Base-by-base conservation (phyloP, 208 protist genomes). In the Crithidia expoeki region DNA sequence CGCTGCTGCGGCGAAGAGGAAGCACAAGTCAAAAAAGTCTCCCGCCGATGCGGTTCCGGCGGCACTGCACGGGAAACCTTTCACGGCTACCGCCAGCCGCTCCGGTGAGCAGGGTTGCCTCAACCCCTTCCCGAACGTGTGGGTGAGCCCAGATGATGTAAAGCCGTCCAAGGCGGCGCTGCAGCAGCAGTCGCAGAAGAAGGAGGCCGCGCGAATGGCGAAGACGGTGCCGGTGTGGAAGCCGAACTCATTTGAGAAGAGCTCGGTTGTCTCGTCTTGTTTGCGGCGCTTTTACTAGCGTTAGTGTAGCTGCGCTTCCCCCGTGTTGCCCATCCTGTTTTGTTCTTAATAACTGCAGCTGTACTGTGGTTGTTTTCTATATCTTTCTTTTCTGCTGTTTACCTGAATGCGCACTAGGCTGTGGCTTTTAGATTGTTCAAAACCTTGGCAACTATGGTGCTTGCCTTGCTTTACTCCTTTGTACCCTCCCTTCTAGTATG, bases 261-360 rank as follows among this genome's bases (percentile, higher is more conserved):
- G 76, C 30, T 87, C 86, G n/a, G 67, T 96, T 2, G 65, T 94
- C 6, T 87, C 86, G 16, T 96, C 91, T 1, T 92, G 84, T 60
- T 81, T 96, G 46, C 86, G 85, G 9, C 74, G 80, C 49, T 96
- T 96, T 62, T 92, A 96, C 59, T 95, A 69, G 74, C 12, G 34
- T 65, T 30, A 30, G 12, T 10, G 28, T 4, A 28, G n/a, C 28
- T 14, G 38, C 14, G 38, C n/a, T n/a, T n/a, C n/a, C n/a, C n/a
- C n/a, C n/a, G n/a, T n/a, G n/a, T n/a, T n/a, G n/a, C n/a, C n/a
- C n/a, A n/a, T n/a, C n/a, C n/a, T n/a, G n/a, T n/a, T n/a, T n/a
- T n/a, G n/a, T n/a, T n/a, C n/a, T 44, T 60, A 52, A 9, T 27
- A n/a, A 50, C 64, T 42, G 58, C 32, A 55, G 19, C 42, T 61